Base-by-base conservation (phyloP, 345 rosid species). In the Salix purpurea region DNA sequence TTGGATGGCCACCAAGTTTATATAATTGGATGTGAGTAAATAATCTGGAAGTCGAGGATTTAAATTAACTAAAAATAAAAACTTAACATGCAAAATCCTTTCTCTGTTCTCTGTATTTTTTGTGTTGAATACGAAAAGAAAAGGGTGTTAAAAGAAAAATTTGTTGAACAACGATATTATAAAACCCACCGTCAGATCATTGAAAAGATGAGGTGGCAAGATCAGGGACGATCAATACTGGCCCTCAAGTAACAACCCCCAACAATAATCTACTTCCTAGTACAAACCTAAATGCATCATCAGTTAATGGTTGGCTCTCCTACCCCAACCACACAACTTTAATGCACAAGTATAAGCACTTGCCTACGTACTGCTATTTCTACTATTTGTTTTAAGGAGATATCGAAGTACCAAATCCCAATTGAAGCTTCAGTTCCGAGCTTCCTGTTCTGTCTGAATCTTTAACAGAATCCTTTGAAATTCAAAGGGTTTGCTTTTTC, bases 251-350 rank as follows among this genome's bases (percentile, higher is more conserved):
- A n/a, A 68, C 24, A 24, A 7, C 26, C 28, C 62, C 62, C 28
- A 56, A n/a, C 28, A 9, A 56, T n/a, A n/a, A 56, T 21, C 28
- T 10, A 56, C 9, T 56, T 56, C 26, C 28, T 56, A 12, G 23
- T 9, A n/a, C 26, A 24, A 56, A 56, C 3, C 12, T 13, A 28
- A 36, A 39, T 21, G 44, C 46, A 39, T 30, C 28, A 21, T 6
- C 39, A 73, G 24, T 65, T 7, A 67, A 40, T 62, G 9, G 75
- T 44, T 78, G 58, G 81, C 72, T 78, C 73, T 67, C 81, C 81
- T 39, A 73, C 81, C 61, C 81, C 77, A 78, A 78, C 81, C 54
- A 58, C 66, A 67, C 64, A 48, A 34, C 81, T 67, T 78, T 67
- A 78, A 37, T 73, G 3, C 62, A n/a, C 62, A 56, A 56, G 14